Evolutionary conservation across 192 early-diverging fungal genomes (phyloP), one percentile per base, ranked within the genome.

Genomic region (Rhizophagus prolifer): DNA sequence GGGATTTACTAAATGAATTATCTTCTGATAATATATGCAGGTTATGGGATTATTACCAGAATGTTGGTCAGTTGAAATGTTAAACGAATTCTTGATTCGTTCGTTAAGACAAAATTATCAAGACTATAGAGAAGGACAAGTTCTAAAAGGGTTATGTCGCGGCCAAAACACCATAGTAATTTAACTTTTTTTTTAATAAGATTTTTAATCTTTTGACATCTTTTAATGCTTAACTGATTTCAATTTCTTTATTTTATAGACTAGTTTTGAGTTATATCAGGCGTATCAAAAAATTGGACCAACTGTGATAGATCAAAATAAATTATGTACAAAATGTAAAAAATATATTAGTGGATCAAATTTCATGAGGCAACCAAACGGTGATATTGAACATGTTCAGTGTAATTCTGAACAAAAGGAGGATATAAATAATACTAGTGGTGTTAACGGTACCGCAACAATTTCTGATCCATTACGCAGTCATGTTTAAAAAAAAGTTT

Each of bases 41-140:
- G 84, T 88, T 13, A 78, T 89, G 46, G 34, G 80, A 28, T 61
- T 84, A n/a, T 68, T 88, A 26, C 86, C 88, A 6, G 81, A 84
- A 36, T 73, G 75, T 36, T 89, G 86, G 88, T 80, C 88, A 4
- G 61, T 90, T 25, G 82, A 90, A 21, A 69, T 85, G 58, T 76
- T 90, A 2, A 81, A 84, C 58, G 63, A 79, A 12, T 90, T 86
- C 59, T 66, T 90, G 19, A 58, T 80, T 25, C 63, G 82, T 23
- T 86, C 88, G 59, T 47, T 88, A 23, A 78, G 86, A 70, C 80
- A 82, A 73, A 82, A 72, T 58, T 72, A 82, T n/a, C 83, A 87
- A 64, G 79, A 80, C 1, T 82, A 83, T 41, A 80, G 82, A 25
- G 82, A 87, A 47, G 82, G 81, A 21, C 79, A 87, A 67, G 79